Evolutionary conservation across 2,329 filamentous ascomycete genomes (phyloP).

Genomic region (Ophiostoma australiae): DNA sequence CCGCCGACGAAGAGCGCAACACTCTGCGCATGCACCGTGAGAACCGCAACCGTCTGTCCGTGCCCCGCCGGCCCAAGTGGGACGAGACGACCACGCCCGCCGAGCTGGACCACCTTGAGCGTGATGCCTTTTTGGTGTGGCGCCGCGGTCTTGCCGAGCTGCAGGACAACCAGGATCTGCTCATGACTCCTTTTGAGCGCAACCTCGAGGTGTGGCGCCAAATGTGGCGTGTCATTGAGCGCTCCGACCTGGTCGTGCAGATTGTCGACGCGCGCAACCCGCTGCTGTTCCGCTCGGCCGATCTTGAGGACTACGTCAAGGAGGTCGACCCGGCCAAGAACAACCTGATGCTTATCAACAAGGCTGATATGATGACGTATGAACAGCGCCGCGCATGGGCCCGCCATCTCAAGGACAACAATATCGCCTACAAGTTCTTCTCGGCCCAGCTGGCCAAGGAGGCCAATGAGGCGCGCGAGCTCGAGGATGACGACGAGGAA

Average conservation of each 20-base stretch:
- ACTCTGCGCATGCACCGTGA: conserved; percentile 75
- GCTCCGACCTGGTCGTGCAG: conserved; percentile 91
- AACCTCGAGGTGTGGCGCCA: conserved; percentile 98
- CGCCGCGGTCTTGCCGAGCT: conserved; percentile 84
- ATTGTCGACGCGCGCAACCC: conserved; percentile 97
- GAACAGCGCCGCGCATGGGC: conserved; percentile 82
- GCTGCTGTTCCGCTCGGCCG: conserved; percentile 86
- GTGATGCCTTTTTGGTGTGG: conserved; percentile 80
- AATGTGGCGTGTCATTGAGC: conserved; percentile 94
- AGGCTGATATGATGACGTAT: conserved; percentile 96
- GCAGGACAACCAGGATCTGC: conserved; percentile 85
- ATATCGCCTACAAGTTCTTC: conserved; percentile 92
- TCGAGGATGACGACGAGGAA: conserved; percentile 43
- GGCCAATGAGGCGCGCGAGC: conserved; percentile 67
- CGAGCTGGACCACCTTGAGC: conserved; percentile 74
- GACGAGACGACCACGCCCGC: conserved; percentile 76
- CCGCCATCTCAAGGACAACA: conserved; percentile 71
- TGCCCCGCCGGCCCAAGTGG: conserved; percentile 87
- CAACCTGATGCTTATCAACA: conserved; percentile 92
- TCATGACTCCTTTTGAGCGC: conserved; percentile 97
- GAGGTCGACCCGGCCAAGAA: conserved; percentile 78
- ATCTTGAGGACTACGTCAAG: conserved; percentile 90
- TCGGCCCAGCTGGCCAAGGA: conserved; percentile 90
- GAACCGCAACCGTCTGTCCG: conserved; percentile 74
- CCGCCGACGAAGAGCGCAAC: conserved; percentile 73